These are phyloP conservation scores for Trichoderma pleuroti DNA, from an alignment of 2,329 filamentous ascomycete genomes.

Conservation along the genomic window DNA sequence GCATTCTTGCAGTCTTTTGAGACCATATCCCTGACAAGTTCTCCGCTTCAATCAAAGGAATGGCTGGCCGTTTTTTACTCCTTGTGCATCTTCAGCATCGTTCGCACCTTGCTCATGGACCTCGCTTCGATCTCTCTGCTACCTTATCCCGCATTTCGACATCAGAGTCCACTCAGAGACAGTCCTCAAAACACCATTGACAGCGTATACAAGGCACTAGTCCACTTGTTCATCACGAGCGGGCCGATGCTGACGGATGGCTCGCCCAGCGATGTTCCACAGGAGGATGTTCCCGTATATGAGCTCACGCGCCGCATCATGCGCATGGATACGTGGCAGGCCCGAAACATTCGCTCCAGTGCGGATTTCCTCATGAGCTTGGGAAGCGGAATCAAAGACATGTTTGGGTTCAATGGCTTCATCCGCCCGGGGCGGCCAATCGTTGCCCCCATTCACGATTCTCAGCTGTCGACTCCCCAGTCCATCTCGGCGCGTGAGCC, in stretches of 20 bases:
- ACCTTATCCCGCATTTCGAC: conserved; percentile 16
- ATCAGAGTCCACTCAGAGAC: conserved; percentile 12
- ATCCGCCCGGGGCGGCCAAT: conserved; percentile 24
- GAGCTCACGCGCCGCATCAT: conserved; percentile 43
- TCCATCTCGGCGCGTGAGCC: conserved; percentile 3
- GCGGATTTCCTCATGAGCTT: conserved; percentile 50
- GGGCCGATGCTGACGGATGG: conserved; percentile 46
- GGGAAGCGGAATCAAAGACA: conserved; percentile 42
- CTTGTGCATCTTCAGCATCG: conserved; percentile 56
- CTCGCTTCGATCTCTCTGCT: conserved; percentile 27
- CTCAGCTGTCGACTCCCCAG: background rate
- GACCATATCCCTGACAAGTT: conserved; percentile 38
- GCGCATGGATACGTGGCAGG: conserved; percentile 45
- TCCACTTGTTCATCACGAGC: conserved; percentile 45
- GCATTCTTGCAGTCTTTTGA: conserved; percentile 55
- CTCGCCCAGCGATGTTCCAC: conserved; percentile 38
- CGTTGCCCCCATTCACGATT: background rate
- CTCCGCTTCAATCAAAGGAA: conserved; percentile 39
- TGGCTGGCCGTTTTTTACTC: conserved; percentile 54
- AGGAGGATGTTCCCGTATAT: conserved; percentile 43
- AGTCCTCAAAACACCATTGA: conserved; percentile 38
- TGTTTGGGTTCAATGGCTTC: conserved; percentile 34
- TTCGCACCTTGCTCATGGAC: conserved; percentile 50
- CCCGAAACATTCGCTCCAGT: conserved; percentile 44
- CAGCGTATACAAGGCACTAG: conserved; percentile 50